phyloP scores from a whole-genome alignment of 306 rosid genomes.

The Fragaria vesca region DNA sequence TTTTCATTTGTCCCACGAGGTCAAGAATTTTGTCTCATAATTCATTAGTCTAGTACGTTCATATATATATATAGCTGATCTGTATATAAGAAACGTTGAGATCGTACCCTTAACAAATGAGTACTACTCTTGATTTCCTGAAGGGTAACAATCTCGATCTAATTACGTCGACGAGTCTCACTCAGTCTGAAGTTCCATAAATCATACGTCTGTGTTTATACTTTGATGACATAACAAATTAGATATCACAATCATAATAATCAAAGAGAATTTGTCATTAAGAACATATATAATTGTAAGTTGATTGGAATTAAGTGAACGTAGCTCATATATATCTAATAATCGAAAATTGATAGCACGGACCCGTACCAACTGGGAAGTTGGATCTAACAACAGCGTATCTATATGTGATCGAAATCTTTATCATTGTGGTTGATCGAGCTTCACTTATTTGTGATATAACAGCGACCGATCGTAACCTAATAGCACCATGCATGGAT shows the following conservation, averaged over 20 bases:
- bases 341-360: conserved; percentile 14
- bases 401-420: not conserved
- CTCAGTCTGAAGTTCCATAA: not conserved
- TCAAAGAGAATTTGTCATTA: not conserved
- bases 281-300: not conserved
- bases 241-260: not conserved
- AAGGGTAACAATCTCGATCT: not conserved
- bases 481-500: not conserved
- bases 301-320: not conserved
- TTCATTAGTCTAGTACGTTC: not conserved
- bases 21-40: not conserved
- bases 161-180: not conserved
- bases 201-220: not conserved
- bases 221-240: not conserved
- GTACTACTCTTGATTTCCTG: not conserved
- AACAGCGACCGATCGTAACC: not conserved
- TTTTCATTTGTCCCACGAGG: conserved; percentile 13
- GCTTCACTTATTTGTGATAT: conserved; percentile 4
- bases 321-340: not conserved
- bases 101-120: not conserved
- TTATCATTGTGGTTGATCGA: not conserved
- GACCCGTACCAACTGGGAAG: conserved; percentile 46
- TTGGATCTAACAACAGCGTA: not conserved
- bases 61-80: not conserved
- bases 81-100: not conserved